These are phyloP conservation scores for Paxillus rubicundulus DNA, from an alignment of 768 basidiomycete genomes.

Conservation along the genomic window DNA sequence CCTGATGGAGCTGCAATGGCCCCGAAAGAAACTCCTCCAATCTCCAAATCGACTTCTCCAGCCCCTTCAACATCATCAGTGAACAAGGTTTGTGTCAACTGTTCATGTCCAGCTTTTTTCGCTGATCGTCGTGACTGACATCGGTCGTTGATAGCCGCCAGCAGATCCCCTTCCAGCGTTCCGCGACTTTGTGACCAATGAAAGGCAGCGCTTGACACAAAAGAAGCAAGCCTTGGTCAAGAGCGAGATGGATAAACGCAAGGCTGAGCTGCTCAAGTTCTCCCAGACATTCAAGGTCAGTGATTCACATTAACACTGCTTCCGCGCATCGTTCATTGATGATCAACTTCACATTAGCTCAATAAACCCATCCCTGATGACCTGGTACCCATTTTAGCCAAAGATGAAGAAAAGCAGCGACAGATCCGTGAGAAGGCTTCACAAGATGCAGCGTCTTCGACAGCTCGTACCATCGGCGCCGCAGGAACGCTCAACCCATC, in stretches of 20 bases:
- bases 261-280: conserved; percentile 92
- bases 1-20: conserved; percentile 63
- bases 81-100: conserved; percentile 46
- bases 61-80: conserved; percentile 45
- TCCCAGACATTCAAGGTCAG: conserved; percentile 91
- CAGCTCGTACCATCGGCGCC: conserved; percentile 69
- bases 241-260: conserved; percentile 91
- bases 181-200: conserved; percentile 88
- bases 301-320: neutral
- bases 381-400: conserved; percentile 87
- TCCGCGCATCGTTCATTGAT: neutral
- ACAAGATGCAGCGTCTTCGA: conserved; percentile 60
- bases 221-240: conserved; percentile 88
- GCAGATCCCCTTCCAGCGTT: conserved; percentile 82
- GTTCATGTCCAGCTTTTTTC: conserved; percentile 3
- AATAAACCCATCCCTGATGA: conserved; percentile 96
- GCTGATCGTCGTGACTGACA: conserved; percentile 2
- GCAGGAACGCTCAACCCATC: conserved; percentile 39
- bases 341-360: conserved; percentile 46
- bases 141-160: conserved; percentile 45
- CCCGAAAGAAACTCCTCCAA: conserved; percentile 42
- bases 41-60: conserved; percentile 64
- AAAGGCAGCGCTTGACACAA: conserved; percentile 86
- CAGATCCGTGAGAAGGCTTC: conserved; percentile 75
- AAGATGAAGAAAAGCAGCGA: conserved; percentile 89